Evolutionary conservation across 2,329 filamentous ascomycete genomes (phyloP), one percentile per base, ranked within the genome.

Genomic region (Proliferodiscus dingleyae): DNA sequence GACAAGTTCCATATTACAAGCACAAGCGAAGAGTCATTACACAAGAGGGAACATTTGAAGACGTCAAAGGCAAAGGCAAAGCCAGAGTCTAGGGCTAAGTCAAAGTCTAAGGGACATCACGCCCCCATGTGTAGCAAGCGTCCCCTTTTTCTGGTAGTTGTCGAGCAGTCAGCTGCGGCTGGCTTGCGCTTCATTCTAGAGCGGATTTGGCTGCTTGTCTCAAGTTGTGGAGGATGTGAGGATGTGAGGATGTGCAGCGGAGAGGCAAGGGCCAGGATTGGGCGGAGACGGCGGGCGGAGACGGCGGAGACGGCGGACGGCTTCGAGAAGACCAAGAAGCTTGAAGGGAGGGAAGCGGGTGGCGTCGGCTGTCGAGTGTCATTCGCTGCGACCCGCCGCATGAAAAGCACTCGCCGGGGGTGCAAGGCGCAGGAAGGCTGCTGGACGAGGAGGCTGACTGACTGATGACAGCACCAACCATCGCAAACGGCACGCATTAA

Each of bases 1-100:
- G n/a, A 41, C 23, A 13, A 29, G 16, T 16, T 33, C 41, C 42
- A 45, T 50, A 51, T 54, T 53, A 52, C 51, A 40, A 10, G 43
- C 45, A 52, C 40, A 43, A 42, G 49, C 41, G 49, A 22, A 41
- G 18, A 21, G 33, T 29, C 13, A 28, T 39, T 44, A 44, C 36
- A 29, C 33, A 28, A 28, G 32, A 16, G 19, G 8, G 16, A 16
- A 15, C n/a, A 34, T 16, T n/a, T n/a, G n/a, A n/a, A n/a, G n/a
- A n/a, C n/a, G n/a, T n/a, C n/a, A n/a, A n/a, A n/a, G n/a, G n/a
- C n/a, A n/a, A n/a, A n/a, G n/a, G n/a, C n/a, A n/a, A n/a, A n/a
- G n/a, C n/a, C n/a, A n/a, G n/a, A n/a, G n/a, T n/a, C n/a, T n/a
- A n/a, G n/a, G n/a, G n/a, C n/a, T n/a, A n/a, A n/a, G n/a, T n/a